Base-by-base conservation (phyloP, 2,329 filamentous ascomycete species). In the Venturia nashicola region DNA sequence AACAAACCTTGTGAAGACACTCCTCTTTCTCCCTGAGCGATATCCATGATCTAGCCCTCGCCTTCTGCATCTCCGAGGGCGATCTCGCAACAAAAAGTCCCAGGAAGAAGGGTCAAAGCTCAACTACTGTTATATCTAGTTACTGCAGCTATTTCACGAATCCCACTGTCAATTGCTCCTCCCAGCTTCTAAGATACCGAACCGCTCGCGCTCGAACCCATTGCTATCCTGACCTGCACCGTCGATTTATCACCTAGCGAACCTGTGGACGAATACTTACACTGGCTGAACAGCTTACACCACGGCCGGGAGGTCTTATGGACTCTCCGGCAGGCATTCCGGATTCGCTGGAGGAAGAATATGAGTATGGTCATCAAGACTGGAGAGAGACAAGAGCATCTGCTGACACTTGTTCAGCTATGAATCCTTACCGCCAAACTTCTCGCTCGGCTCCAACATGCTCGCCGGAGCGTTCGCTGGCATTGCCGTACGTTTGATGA, bases 401-500 rank as follows among this genome's bases (percentile, higher is more conserved):
- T 16, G n/a, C 27, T 64, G 18, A 54, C 39, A 57, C 51, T 12
- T 57, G 34, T 67, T 67, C 68, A 87, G 85, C 78, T 97, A 97
- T 83, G 93, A 97, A 83, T 87, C 88, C 68, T 85, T 99, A 65
- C 92, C 93, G 68, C 89, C 92, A 68, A 96, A 96, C 78, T 96
- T 96, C 81, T 94, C 91, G 70, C 83, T 97, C 72, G 79, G 88
- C 68, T 91, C 94, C 75, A 99, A 97, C 77, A 97, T 97, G 91
- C 80, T 87, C 67, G 94, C 94, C 64, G 94, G 94, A 75, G 94
- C 94, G 69, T 97, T 97, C 78, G 94, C 94, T 65, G 94, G 94
- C 70, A 95, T 97, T 78, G 91, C 92, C 71, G 91, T 95, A 86
- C 70, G 87, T 72, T 65, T 74, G 69, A 67, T 74, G 66, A 61